Conservation (phyloP, 148 eudicot genomes). For the Nepenthes gracilis region DNA sequence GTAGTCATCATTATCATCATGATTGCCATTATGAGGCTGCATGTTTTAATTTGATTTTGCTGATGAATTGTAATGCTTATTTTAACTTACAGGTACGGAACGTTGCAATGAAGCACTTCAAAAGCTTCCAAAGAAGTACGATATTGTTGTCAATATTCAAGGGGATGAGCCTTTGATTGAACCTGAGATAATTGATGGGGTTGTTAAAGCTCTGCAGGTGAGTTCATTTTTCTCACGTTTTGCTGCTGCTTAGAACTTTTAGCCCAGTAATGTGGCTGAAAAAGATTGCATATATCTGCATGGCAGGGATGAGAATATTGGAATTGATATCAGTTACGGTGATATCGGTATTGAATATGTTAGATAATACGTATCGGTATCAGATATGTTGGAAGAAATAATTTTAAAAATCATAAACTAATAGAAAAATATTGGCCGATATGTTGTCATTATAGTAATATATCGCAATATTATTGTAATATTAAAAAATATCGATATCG, state of each 20-base stretch:
- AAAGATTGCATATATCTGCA: too few relatives aligned
- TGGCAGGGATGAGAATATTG: too few relatives aligned
- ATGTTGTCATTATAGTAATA: too few relatives aligned
- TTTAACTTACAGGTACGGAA: slow-evolving; percentile 51
- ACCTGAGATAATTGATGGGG: slow-evolving; percentile 91
- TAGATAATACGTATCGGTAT: too few relatives aligned
- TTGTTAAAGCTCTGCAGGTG: slow-evolving; percentile 91
- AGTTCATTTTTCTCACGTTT: slow-evolving; percentile 1
- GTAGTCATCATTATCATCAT: neutral
- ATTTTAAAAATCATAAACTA: too few relatives aligned
- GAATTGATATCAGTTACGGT: too few relatives aligned
- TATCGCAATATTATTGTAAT: too few relatives aligned
- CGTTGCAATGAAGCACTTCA: slow-evolving; percentile 91
- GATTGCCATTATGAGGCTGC: neutral
- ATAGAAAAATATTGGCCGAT: too few relatives aligned
- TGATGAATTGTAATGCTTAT: neutral
- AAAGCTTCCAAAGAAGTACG: slow-evolving; percentile 77
- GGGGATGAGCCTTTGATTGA: slow-evolving; percentile 97
- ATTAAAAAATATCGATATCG: too few relatives aligned
- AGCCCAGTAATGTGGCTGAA: too few relatives aligned
- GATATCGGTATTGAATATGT: too few relatives aligned
- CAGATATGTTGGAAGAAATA: too few relatives aligned
- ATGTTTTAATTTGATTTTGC: neutral
- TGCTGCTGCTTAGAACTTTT: neutral
- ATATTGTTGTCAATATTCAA: slow-evolving; percentile 92